These are phyloP conservation scores for Cladophialophora chaetospira DNA, from an alignment of 2,329 filamentous ascomycete genomes.

Conservation along the genomic window DNA sequence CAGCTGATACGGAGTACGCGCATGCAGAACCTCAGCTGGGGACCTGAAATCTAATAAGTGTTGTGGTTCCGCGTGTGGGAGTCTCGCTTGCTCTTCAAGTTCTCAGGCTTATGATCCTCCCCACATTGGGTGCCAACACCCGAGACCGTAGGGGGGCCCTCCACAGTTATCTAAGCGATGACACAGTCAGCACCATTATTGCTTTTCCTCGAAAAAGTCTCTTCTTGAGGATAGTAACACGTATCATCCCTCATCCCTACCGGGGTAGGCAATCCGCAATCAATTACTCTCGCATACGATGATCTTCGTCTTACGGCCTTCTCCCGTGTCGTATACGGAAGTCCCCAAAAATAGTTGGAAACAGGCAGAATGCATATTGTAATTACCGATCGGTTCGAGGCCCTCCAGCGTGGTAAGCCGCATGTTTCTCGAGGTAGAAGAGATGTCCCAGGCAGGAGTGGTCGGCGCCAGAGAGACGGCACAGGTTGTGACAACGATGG, in stretches of 20 bases:
- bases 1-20: neutral
- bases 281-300: too few relatives aligned
- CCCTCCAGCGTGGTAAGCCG: neutral
- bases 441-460: too few relatives aligned
- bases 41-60: neutral
- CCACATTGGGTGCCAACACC: neutral
- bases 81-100: neutral
- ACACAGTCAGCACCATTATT: slow-evolving; percentile 5
- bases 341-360: neutral
- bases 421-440: neutral
- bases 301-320: neutral
- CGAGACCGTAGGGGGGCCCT: too few relatives aligned
- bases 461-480: neutral
- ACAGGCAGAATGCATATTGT: neutral
- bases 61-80: neutral
- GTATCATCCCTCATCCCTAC: too few relatives aligned
- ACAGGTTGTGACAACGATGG: slow-evolving; percentile 1
- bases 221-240: too few relatives aligned
- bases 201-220: too few relatives aligned
- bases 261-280: neutral
- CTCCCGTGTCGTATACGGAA: neutral
- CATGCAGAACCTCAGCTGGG: neutral
- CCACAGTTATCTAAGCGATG: neutral
- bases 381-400: neutral
- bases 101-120: neutral